Evolutionary conservation across 306 rosid species (phyloP).

Genomic region (Phaseolus lunatus): DNA sequence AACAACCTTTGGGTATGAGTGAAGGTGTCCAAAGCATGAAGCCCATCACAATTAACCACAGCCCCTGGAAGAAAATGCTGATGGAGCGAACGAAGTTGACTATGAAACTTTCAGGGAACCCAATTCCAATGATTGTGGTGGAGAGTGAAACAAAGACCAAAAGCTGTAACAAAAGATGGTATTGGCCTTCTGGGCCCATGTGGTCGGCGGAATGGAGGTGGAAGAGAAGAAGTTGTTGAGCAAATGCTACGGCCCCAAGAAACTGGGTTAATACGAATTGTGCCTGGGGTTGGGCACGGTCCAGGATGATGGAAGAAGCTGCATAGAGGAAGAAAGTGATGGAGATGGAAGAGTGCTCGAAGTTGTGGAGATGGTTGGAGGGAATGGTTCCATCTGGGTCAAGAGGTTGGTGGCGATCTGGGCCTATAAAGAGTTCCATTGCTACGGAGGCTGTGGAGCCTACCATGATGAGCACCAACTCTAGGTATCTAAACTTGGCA

Average conservation of each 20-base stretch:
- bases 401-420: conserved; percentile 63
- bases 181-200: conserved; percentile 80
- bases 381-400: conserved; percentile 80
- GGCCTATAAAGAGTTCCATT: conserved; percentile 82
- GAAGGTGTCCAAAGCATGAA: conserved; percentile 71
- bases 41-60: conserved; percentile 73
- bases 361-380: conserved; percentile 77
- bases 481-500: conserved; percentile 56
- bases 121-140: conserved; percentile 66
- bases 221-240: conserved; percentile 68
- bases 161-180: conserved; percentile 67
- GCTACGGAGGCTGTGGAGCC: conserved; percentile 58
- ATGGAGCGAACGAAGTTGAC: conserved; percentile 63
- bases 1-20: conserved; percentile 69
- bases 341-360: conserved; percentile 79
- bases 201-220: conserved; percentile 79
- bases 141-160: conserved; percentile 53
- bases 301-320: conserved; percentile 53
- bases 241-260: conserved; percentile 66
- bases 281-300: conserved; percentile 37
- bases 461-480: conserved; percentile 64
- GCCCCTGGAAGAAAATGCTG: conserved; percentile 66
- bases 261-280: conserved; percentile 55
- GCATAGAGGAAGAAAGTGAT: conserved; percentile 62
- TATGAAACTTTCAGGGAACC: conserved; percentile 58